phyloP scores from a whole-genome alignment of 129 eudicot genomes.

The Tagetes patula region DNA sequence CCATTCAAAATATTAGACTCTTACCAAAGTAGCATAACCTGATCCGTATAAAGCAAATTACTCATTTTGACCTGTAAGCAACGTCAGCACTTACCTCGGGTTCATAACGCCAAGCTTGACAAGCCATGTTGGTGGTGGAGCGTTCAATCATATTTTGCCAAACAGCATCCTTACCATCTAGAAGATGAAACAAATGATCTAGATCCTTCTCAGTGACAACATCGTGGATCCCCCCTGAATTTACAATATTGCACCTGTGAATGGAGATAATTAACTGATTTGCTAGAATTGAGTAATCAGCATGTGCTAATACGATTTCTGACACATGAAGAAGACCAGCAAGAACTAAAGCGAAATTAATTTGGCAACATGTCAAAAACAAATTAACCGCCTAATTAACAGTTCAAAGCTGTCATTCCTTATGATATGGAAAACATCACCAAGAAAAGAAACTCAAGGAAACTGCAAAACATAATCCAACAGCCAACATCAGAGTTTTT shows the following conservation, averaged over 20 bases:
- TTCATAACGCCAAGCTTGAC: slow-evolving; percentile 99
- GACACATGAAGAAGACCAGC: slow-evolving; percentile 2
- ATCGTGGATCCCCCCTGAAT: slow-evolving; percentile 46
- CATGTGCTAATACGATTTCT: background rate
- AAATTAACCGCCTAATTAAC: background rate
- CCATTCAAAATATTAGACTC: background rate
- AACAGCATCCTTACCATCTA: slow-evolving; percentile 66
- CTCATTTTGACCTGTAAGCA: background rate
- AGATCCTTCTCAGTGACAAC: slow-evolving; percentile 72
- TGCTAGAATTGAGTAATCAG: slow-evolving; percentile 9
- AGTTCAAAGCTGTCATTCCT: slow-evolving; percentile 1
- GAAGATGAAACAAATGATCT: slow-evolving; percentile 67
- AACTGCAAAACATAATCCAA: background rate
- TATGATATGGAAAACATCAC: background rate
- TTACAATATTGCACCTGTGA: slow-evolving; percentile 42
- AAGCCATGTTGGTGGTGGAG: slow-evolving; percentile 76
- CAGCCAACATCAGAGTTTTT: background rate
- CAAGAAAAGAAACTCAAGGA: background rate
- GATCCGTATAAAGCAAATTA: background rate
- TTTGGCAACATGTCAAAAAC: background rate
- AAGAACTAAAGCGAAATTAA: slow-evolving; percentile 12
- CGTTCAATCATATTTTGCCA: slow-evolving; percentile 94
- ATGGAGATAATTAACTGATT: slow-evolving; percentile 19
- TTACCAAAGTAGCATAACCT: background rate
- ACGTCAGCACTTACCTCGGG: slow-evolving; percentile 62